These are phyloP conservation scores for Petunia secreta DNA, from an alignment of 257 asterid species.

Conservation along the genomic window DNA sequence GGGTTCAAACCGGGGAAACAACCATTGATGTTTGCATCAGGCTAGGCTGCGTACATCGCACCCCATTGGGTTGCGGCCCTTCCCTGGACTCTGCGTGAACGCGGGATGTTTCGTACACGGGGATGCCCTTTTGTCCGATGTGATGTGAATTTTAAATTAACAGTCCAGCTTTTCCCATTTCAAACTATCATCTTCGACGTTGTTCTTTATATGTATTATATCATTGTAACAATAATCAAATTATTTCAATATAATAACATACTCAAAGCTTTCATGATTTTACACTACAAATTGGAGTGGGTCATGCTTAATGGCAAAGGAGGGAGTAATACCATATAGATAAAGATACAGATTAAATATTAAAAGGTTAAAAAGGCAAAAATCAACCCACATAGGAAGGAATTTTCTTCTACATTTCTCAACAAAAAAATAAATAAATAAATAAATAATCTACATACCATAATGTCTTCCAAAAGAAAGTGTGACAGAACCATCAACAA, in stretches of 20 bases:
- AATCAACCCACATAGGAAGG: conserved; percentile 18
- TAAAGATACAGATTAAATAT: conserved; percentile 1
- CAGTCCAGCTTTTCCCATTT: conserved; percentile 2
- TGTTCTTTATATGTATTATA: neutral
- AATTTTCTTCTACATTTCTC: neutral
- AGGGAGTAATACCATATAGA: conserved; percentile 12
- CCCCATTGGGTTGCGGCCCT: too few relatives aligned
- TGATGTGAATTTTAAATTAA: neutral
- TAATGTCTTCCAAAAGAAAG: conserved; percentile 94
- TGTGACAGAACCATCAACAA: conserved; percentile 86
- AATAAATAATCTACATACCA: conserved; percentile 57
- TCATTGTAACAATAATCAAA: neutral
- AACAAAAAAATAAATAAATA: neutral
- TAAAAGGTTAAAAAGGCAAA: conserved; percentile 23
- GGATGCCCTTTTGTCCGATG: neutral
- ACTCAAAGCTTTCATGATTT: neutral
- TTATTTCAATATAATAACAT: conserved; percentile 8
- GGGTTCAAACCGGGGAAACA: too few relatives aligned
- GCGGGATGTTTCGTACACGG: too few relatives aligned
- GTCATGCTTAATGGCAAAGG: neutral
- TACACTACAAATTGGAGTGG: neutral
- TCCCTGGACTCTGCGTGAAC: too few relatives aligned
- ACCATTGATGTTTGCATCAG: too few relatives aligned
- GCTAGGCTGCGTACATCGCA: too few relatives aligned
- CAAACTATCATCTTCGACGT: neutral